These are phyloP conservation scores for Spathaspora sp. DNA, from an alignment of 805 yeast genomes.

Conservation along the genomic window DNA sequence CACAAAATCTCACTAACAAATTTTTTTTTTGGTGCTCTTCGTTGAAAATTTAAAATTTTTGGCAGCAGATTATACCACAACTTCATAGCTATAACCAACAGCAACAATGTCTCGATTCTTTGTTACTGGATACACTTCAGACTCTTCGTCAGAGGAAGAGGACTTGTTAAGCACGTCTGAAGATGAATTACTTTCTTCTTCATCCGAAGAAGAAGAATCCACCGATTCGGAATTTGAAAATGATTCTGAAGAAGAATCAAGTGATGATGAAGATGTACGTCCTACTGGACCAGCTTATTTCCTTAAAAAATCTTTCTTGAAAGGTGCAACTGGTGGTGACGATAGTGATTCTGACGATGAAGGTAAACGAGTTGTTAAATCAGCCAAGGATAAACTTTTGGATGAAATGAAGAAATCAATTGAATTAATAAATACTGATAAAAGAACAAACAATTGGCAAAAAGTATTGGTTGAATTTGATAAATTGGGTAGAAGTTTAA, in stretches of 20 bases:
- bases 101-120: constrained; percentile 85
- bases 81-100: background rate
- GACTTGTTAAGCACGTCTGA: constrained; percentile 55
- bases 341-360: constrained; percentile 58
- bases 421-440: constrained; percentile 65
- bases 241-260: constrained; percentile 30
- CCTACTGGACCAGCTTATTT: constrained; percentile 53
- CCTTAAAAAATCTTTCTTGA: constrained; percentile 47
- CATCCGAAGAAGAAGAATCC: constrained; percentile 39
- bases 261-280: constrained; percentile 26
- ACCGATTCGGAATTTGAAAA: constrained; percentile 52
- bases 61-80: background rate
- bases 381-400: constrained; percentile 87
- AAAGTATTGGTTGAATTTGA: constrained; percentile 75
- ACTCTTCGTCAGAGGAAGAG: constrained; percentile 51
- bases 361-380: constrained; percentile 81
- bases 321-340: constrained; percentile 34
- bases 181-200: constrained; percentile 50
- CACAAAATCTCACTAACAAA: background rate
- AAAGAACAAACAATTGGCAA: constrained; percentile 76
- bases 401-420: constrained; percentile 76
- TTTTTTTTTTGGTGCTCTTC: background rate
- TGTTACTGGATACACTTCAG: constrained; percentile 56
- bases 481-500: constrained; percentile 60
- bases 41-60: background rate